These are phyloP conservation scores for Cryptococcus sp. DNA, from an alignment of 1,284 basidiomycete species.

Conservation along the genomic window DNA sequence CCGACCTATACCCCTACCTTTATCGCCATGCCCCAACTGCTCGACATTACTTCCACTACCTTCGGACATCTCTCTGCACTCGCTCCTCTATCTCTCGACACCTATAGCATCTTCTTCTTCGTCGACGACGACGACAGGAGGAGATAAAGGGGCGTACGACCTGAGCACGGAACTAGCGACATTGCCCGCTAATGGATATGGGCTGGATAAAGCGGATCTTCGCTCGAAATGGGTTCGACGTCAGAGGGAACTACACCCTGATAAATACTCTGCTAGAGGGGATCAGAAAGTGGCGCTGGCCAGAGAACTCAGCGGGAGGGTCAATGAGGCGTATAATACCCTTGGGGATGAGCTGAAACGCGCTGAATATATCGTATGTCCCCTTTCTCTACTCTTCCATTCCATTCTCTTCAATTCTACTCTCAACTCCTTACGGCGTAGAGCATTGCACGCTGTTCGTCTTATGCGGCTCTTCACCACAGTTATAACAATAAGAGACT, in stretches of 20 bases:
- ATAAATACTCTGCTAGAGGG: conserved; percentile 38
- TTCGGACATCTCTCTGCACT: conserved; percentile 40
- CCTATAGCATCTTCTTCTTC: conserved; percentile 17
- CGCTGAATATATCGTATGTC: conserved; percentile 50
- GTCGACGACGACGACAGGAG: neutral
- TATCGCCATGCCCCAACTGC: conserved; percentile 48
- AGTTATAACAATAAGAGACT: too few relatives aligned
- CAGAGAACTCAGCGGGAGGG: conserved; percentile 38
- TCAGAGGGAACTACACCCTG: conserved; percentile 50
- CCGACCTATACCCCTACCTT: conserved; percentile 28
- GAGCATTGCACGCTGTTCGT: neutral
- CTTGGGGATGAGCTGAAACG: conserved; percentile 46
- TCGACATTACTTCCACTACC: conserved; percentile 41
- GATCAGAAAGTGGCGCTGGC: conserved; percentile 35
- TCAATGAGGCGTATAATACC: conserved; percentile 51
- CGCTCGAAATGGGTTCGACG: conserved; percentile 39
- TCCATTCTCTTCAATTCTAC: neutral
- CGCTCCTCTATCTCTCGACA: conserved; percentile 38
- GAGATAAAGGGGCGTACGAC: conserved; percentile 18
- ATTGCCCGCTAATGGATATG: conserved; percentile 42
- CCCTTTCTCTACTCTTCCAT: neutral
- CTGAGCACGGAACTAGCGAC: conserved; percentile 31
- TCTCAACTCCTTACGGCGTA: too few relatives aligned
- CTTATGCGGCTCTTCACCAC: neutral
- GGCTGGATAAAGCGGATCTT: conserved; percentile 39